Conservation (phyloP, 2,329 filamentous ascomycete genomes). For the Verticillium klebahnii region DNA sequence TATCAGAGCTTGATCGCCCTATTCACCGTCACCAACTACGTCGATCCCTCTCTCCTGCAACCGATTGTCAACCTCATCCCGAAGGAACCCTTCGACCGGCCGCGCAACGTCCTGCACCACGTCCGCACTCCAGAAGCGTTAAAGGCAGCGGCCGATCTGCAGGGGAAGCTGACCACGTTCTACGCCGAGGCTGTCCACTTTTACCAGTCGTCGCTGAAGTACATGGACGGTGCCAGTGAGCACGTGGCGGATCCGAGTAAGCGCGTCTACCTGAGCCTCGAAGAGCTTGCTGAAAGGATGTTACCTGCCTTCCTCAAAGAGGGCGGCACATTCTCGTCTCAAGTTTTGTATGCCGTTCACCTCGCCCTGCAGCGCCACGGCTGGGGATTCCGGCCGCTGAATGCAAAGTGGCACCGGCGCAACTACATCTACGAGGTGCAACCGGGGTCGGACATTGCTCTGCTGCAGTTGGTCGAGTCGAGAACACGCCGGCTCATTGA, state of each 20-base stretch:
- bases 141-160: constrained; percentile 24
- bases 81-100: constrained; percentile 4
- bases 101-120: constrained; percentile 11
- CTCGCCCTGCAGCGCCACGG: constrained; percentile 57
- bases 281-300: constrained; percentile 43
- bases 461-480: constrained; percentile 43
- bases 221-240: constrained; percentile 40
- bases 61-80: constrained; percentile 20
- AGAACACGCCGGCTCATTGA: constrained; percentile 52
- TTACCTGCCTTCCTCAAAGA: constrained; percentile 30
- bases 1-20: constrained; percentile 35
- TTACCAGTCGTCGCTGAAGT: constrained; percentile 42
- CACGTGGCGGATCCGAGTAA: constrained; percentile 31
- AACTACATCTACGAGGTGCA: constrained; percentile 36
- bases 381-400: constrained; percentile 52
- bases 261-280: constrained; percentile 42
- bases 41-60: constrained; percentile 32
- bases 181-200: constrained; percentile 33
- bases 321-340: constrained; percentile 33
- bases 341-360: constrained; percentile 66
- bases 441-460: constrained; percentile 36
- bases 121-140: constrained; percentile 3
- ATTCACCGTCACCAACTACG: constrained; percentile 48
- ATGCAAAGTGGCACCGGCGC: constrained; percentile 24
- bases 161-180: constrained; percentile 45